A percentile compares a stretch with the other conserved stretches of the same genome.
Conservation (phyloP, 495 filamentous ascomycete genomes). For the Podospora conica region DNA sequence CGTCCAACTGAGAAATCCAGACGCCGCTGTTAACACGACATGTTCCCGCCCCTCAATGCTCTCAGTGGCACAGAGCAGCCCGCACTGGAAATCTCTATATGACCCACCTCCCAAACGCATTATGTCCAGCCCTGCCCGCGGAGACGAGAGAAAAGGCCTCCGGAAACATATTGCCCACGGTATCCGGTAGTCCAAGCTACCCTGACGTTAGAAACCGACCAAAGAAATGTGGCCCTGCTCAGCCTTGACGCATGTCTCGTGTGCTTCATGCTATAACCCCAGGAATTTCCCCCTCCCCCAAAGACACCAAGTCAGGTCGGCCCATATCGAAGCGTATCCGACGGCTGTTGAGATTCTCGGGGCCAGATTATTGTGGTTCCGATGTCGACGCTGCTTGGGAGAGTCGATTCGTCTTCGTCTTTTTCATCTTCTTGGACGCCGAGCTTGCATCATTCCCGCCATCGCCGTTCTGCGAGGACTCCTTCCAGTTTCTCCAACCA, state of each 20-base stretch:
- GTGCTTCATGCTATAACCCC: conserved; percentile 10
- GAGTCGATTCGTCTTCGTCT: conserved; percentile 36
- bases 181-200: not conserved
- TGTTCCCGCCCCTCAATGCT: not conserved
- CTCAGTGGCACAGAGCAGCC: not conserved
- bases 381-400: conserved; percentile 16
- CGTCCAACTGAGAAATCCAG: not conserved
- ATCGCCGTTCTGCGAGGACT: conserved; percentile 48
- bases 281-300: not conserved
- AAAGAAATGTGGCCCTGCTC: not conserved
- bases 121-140: not conserved
- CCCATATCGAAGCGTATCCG: not conserved
- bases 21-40: not conserved
- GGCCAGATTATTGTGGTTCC: not conserved
- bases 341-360: not conserved
- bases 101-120: not conserved
- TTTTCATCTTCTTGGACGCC: conserved; percentile 20
- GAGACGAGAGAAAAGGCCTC: not conserved
- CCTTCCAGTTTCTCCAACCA: conserved; percentile 96
- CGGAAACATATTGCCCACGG: not conserved
- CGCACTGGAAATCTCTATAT: not conserved
- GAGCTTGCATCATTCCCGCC: conserved; percentile 20
- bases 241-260: conserved; percentile 9
- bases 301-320: not conserved
- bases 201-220: not conserved